Evolutionary conservation across 495 filamentous ascomycete genomes (phyloP).

Genomic region (Penicillium goetzii): DNA sequence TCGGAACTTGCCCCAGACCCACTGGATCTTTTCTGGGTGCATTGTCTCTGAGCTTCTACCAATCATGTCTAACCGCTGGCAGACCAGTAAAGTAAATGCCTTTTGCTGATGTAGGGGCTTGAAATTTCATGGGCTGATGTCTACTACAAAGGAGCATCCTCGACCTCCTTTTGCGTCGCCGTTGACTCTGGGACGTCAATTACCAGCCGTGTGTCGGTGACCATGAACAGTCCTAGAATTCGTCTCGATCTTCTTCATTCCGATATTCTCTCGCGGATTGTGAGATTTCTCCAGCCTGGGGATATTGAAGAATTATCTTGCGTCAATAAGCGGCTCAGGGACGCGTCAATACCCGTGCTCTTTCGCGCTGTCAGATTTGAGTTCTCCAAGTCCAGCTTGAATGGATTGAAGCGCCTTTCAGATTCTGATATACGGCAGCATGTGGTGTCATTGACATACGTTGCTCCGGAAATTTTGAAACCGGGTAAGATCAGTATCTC

Average conservation of each 20-base stretch:
- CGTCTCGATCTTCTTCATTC: background rate
- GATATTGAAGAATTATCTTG: constrained; percentile 6
- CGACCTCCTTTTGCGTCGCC: background rate
- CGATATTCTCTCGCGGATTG: constrained; percentile 3
- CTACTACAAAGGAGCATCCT: background rate
- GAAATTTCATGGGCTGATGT: constrained; percentile 2
- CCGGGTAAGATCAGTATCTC: background rate
- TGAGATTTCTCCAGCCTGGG: background rate
- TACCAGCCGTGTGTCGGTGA: background rate
- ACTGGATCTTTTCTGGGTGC: constrained; percentile 1
- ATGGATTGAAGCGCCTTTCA: background rate
- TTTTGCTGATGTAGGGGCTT: background rate
- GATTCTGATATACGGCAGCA: constrained; percentile 3
- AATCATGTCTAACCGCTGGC: background rate
- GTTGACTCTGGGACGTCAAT: background rate
- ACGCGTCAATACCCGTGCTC: background rate
- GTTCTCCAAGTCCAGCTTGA: constrained; percentile 7
- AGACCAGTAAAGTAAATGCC: background rate
- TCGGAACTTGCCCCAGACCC: constrained; percentile 9
- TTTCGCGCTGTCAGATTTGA: constrained; percentile 10
- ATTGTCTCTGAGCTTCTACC: background rate
- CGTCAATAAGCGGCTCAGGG: constrained; percentile 11
- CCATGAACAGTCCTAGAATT: background rate
- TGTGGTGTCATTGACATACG: constrained; percentile 7
- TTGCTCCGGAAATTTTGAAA: constrained; percentile 2